Evolutionary conservation across 352 stramenopile species (phyloP).

Genomic region (Globisporangium recalcitrans): DNA sequence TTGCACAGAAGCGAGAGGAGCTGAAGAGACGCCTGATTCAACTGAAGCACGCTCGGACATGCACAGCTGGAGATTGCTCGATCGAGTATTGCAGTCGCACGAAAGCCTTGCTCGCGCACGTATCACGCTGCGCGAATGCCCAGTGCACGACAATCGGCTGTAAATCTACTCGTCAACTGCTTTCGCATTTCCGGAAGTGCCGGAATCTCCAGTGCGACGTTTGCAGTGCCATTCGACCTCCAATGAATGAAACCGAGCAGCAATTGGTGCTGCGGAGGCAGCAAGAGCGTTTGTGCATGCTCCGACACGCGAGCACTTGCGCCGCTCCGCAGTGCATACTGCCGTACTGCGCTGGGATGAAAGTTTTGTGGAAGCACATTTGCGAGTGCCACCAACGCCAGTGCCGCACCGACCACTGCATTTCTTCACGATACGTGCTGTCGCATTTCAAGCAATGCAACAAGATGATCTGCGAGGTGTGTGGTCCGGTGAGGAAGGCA

Average conservation of each 20-base stretch:
- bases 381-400: constrained; percentile 86
- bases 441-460: constrained; percentile 90
- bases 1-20: constrained; percentile 82
- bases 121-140: constrained; percentile 78
- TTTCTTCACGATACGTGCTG: constrained; percentile 84
- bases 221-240: constrained; percentile 82
- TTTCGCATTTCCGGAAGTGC: constrained; percentile 87
- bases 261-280: constrained; percentile 79
- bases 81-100: constrained; percentile 83
- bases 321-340: constrained; percentile 59
- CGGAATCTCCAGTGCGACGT: constrained; percentile 85
- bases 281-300: constrained; percentile 84
- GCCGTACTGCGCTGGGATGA: constrained; percentile 85
- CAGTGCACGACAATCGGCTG: constrained; percentile 85
- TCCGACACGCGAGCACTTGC: constrained; percentile 83
- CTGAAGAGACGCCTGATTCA: constrained; percentile 82
- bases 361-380: constrained; percentile 89
- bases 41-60: constrained; percentile 83
- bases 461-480: constrained; percentile 89
- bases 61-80: constrained; percentile 57
- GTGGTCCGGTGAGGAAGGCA: constrained; percentile 77
- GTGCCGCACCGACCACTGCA: constrained; percentile 84
- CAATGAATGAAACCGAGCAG: constrained; percentile 84
- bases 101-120: constrained; percentile 74
- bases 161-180: constrained; percentile 81